These are phyloP conservation scores for Opeltia flavorubescens DNA, from an alignment of 495 filamentous ascomycete genomes.

Conservation along the genomic window DNA sequence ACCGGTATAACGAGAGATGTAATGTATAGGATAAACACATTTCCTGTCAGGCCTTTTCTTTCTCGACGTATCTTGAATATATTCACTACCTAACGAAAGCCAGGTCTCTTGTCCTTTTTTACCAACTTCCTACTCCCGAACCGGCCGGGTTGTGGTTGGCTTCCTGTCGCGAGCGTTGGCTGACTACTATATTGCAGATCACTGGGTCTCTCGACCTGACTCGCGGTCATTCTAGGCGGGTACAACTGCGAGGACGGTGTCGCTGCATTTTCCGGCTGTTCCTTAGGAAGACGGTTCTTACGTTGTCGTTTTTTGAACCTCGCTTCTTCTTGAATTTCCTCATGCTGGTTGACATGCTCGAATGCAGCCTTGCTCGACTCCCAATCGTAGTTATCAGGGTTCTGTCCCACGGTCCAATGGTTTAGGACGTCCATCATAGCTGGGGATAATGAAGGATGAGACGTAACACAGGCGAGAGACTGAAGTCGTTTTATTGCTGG, in stretches of 20 bases:
- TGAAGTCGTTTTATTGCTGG: conserved; percentile 19
- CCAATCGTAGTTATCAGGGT: conserved; percentile 29
- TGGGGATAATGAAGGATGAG: conserved; percentile 15
- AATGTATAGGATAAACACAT: too few relatives aligned
- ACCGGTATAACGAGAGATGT: too few relatives aligned
- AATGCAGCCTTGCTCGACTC: conserved; percentile 17
- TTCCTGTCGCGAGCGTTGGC: conserved; percentile 1
- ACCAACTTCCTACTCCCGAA: neutral
- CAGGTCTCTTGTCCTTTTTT: neutral
- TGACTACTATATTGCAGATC: conserved; percentile 26
- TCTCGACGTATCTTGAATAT: too few relatives aligned
- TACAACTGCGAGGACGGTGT: conserved; percentile 9
- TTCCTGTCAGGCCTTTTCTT: too few relatives aligned
- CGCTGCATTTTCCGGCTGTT: conserved; percentile 14
- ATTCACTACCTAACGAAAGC: neutral
- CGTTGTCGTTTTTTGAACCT: conserved; percentile 9
- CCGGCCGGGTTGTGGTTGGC: neutral
- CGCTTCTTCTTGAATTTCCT: neutral
- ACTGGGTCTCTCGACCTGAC: conserved; percentile 22
- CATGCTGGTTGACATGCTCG: neutral
- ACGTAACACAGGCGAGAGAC: conserved; percentile 20
- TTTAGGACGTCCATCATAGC: conserved; percentile 24
- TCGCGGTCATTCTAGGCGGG: conserved; percentile 21
- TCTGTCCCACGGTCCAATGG: conserved; percentile 28
- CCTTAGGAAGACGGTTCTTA: neutral